Conservation (phyloP, 805 yeast species). For the Suhomyces faveliae region DNA sequence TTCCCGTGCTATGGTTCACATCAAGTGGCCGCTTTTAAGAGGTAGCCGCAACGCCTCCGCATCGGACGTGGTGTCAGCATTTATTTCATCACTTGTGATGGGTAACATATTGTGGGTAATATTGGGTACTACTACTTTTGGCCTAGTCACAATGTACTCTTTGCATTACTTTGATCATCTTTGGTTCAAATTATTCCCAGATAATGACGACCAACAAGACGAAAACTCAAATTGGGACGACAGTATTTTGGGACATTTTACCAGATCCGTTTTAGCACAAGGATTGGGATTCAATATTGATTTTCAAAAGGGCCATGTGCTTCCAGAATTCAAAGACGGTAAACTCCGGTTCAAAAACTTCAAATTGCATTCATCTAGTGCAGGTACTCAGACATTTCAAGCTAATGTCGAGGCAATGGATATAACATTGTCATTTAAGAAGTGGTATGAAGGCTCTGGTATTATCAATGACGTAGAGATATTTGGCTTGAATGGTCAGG, state of each 20-base stretch:
- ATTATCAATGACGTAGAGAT: slow-evolving; percentile 48
- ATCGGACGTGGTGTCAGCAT: slow-evolving; percentile 51
- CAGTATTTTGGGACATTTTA: slow-evolving; percentile 31
- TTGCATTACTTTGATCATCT: slow-evolving; percentile 36
- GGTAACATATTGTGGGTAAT: slow-evolving; percentile 55
- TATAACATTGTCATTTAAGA: slow-evolving; percentile 47
- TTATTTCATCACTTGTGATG: slow-evolving; percentile 56
- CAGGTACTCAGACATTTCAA: slow-evolving; percentile 9
- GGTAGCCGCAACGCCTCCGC: slow-evolving; percentile 48
- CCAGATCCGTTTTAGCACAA: slow-evolving; percentile 37
- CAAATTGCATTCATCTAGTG: slow-evolving; percentile 10
- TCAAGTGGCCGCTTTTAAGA: slow-evolving; percentile 49
- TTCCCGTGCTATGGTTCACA: slow-evolving; percentile 33
- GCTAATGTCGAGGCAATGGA: slow-evolving; percentile 44
- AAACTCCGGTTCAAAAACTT: slow-evolving; percentile 46
- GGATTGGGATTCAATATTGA: slow-evolving; percentile 38
- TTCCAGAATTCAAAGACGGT: slow-evolving; percentile 51
- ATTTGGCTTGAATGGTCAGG: slow-evolving; percentile 46
- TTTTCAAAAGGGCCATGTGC: slow-evolving; percentile 37
- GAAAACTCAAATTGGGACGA: slow-evolving; percentile 14
- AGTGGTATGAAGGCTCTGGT: slow-evolving; percentile 58
- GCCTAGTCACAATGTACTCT: slow-evolving; percentile 45
- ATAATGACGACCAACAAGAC: slow-evolving; percentile 21
- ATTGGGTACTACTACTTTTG: slow-evolving; percentile 58
- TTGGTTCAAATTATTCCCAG: slow-evolving; percentile 18